These are phyloP conservation scores for Picochlorum costavermella DNA, from an alignment of 139 green algal genomes.

Conservation along the genomic window DNA sequence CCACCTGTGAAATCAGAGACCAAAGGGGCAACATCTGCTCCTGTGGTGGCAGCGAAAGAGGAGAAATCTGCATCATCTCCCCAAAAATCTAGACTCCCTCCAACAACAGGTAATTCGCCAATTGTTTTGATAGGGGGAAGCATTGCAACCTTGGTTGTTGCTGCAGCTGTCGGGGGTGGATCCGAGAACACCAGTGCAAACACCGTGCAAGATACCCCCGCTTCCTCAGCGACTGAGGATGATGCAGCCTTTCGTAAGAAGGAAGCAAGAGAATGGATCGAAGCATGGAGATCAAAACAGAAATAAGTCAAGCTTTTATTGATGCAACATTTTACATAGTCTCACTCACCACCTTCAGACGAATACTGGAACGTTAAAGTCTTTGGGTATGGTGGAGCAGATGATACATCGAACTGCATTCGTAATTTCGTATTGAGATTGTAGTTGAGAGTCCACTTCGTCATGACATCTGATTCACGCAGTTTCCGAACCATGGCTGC, in stretches of 20 bases:
- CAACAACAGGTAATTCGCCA: not conserved
- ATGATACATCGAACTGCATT: conserved; percentile 71
- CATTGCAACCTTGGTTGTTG: not conserved
- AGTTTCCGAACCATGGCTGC: conserved; percentile 72
- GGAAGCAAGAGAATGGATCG: conserved; percentile 8
- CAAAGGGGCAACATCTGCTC: not conserved
- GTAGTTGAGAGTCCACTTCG: conserved; percentile 78
- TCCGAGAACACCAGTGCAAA: not conserved
- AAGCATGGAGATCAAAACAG: conserved; percentile 14
- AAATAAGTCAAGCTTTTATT: not conserved
- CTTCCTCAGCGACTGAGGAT: not conserved
- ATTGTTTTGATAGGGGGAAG: conserved; percentile 1
- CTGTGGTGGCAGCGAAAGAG: conserved; percentile 1
- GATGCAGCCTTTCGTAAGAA: not conserved
- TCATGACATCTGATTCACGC: conserved; percentile 57
- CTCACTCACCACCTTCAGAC: conserved; percentile 29
- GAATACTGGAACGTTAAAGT: conserved; percentile 77
- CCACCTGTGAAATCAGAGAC: not conserved
- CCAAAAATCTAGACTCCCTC: not conserved
- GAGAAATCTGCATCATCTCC: not conserved
- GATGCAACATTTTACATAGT: not conserved
- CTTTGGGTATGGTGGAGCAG: conserved; percentile 47
- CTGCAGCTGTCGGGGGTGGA: not conserved
- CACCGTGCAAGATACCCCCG: not conserved
- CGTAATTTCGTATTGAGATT: conserved; percentile 65